Percentiles rank a stretch among this genome's conserved stretches.
Conservation (phyloP, 2,329 filamentous ascomycete genomes). For the Aureobasidium sp. region DNA sequence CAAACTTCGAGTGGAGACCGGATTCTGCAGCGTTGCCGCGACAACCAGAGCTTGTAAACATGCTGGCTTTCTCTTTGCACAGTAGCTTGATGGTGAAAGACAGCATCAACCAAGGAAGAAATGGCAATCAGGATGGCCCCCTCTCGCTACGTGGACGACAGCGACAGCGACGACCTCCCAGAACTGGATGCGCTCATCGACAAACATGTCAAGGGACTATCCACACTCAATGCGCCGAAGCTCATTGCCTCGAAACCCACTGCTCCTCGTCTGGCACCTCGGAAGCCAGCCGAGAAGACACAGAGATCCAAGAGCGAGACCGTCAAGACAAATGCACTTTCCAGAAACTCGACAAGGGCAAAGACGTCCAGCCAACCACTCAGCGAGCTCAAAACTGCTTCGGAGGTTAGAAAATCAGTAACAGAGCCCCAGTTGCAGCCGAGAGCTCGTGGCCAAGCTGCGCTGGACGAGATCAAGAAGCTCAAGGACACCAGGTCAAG, state of each 20-base stretch:
- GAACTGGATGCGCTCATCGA: constrained; percentile 17
- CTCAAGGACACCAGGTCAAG: background rate
- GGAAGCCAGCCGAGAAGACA: background rate
- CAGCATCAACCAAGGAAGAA: background rate
- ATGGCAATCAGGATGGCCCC: constrained; percentile 1
- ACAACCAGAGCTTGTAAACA: background rate
- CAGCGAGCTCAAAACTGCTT: background rate
- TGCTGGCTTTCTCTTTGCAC: background rate
- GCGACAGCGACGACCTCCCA: constrained; percentile 12
- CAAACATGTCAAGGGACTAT: constrained; percentile 11
- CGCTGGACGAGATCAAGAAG: background rate
- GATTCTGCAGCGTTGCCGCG: background rate
- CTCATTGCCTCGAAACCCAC: background rate
- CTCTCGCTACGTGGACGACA: background rate
- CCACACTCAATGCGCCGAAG: background rate
- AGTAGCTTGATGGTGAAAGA: background rate
- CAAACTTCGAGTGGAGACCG: background rate
- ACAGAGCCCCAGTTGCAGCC: background rate
- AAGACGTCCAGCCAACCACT: background rate
- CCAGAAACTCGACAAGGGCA: background rate
- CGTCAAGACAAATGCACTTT: background rate
- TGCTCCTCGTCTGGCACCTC: background rate
- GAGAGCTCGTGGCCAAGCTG: background rate
- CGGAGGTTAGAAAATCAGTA: background rate
- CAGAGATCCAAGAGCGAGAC: background rate